phyloP scores from a whole-genome alignment of 768 basidiomycete genomes.

The Rhodotorula diobovata region DNA sequence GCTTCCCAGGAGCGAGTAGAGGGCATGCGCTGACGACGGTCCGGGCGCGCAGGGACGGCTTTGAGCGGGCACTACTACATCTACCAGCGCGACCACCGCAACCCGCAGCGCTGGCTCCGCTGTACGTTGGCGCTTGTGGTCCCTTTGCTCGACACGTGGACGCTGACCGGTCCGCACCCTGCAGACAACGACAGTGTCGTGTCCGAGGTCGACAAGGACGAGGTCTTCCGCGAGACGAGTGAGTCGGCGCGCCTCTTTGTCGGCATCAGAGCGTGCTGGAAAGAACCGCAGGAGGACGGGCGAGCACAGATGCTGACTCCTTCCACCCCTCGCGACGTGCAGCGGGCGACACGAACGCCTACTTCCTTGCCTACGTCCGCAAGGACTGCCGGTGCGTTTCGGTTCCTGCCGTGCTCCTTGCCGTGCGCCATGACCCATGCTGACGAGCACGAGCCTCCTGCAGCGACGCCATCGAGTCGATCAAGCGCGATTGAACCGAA shows the following conservation, averaged over 20 bases:
- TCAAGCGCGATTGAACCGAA: slow-evolving; percentile 25
- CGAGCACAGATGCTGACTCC: no score
- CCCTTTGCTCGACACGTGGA: no score
- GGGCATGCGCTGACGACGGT: not conserved
- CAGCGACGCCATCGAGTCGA: slow-evolving; percentile 29
- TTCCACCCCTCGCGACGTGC: not conserved
- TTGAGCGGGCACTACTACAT: slow-evolving; percentile 82
- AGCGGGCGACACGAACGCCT: slow-evolving; percentile 44
- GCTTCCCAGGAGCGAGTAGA: no score
- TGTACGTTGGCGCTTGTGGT: slow-evolving; percentile 7
- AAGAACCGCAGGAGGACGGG: no score
- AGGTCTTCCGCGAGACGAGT: slow-evolving; percentile 75
- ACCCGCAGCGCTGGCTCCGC: slow-evolving; percentile 70
- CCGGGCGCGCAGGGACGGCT: slow-evolving; percentile 40
- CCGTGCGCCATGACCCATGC: no score
- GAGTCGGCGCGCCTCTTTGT: slow-evolving; percentile 46
- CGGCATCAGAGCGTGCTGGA: no score
- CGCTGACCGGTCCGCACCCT: no score
- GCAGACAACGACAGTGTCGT: slow-evolving; percentile 81
- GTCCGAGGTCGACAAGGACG: slow-evolving; percentile 66
- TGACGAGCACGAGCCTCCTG: no score
- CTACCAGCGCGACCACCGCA: slow-evolving; percentile 60
- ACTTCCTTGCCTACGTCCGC: slow-evolving; percentile 49
- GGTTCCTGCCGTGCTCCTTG: no score
- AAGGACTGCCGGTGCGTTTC: slow-evolving; percentile 39